Evolutionary conservation across 1,139 yeast species (phyloP).

Genomic region (Sugiyamaella sp.): DNA sequence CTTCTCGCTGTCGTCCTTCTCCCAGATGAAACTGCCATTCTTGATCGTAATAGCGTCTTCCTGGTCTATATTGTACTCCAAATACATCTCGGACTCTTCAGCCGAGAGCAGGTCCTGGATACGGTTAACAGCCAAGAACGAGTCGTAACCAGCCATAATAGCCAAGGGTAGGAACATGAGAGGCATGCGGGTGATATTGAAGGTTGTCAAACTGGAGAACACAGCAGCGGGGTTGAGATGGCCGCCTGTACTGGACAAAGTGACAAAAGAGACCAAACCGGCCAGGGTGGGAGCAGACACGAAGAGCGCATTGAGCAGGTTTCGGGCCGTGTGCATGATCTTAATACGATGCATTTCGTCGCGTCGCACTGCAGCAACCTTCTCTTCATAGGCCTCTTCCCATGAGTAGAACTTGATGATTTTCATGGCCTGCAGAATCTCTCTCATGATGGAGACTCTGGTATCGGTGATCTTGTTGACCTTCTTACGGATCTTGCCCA

Average conservation of each 20-base stretch:
- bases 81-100: slow-evolving; percentile 42
- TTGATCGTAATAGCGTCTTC: slow-evolving; percentile 49
- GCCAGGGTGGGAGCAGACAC: slow-evolving; percentile 69
- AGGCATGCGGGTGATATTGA: slow-evolving; percentile 70
- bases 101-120: slow-evolving; percentile 58
- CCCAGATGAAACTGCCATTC: slow-evolving; percentile 72
- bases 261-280: slow-evolving; percentile 74
- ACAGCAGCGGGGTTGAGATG: slow-evolving; percentile 66
- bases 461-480: slow-evolving; percentile 57
- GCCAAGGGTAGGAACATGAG: slow-evolving; percentile 73
- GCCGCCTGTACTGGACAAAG: slow-evolving; percentile 59
- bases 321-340: slow-evolving; percentile 45
- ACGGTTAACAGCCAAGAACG: slow-evolving; percentile 63
- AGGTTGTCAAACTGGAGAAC: slow-evolving; percentile 79
- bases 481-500: slow-evolving; percentile 49
- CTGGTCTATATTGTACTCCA: slow-evolving; percentile 39
- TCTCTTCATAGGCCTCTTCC: slow-evolving; percentile 62
- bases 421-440: slow-evolving; percentile 64
- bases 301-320: slow-evolving; percentile 59
- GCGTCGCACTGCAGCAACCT: slow-evolving; percentile 51
- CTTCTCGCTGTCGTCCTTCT: slow-evolving; percentile 44
- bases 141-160: slow-evolving; percentile 64
- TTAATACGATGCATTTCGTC: slow-evolving; percentile 47
- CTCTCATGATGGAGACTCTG: slow-evolving; percentile 64
- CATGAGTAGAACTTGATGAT: slow-evolving; percentile 75